Percentiles rank a stretch among this genome's conserved stretches.
Evolutionary conservation across 257 asterid genomes (phyloP).

Genomic region (Eustoma russellianum): DNA sequence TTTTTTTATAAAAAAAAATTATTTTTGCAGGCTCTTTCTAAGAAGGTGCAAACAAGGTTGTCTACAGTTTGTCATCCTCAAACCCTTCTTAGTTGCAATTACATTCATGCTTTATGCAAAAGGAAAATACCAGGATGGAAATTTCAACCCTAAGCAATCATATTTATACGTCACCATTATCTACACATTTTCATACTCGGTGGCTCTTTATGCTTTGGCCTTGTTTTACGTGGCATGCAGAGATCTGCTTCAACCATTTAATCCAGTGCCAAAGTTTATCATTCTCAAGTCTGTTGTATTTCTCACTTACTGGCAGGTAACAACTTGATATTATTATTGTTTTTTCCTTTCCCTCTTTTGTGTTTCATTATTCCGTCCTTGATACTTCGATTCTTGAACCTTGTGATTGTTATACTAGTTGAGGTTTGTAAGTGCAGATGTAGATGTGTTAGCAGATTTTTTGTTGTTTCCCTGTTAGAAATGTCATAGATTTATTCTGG

Average conservation of each 20-base stretch:
- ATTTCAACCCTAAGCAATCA: slow-evolving; percentile 77
- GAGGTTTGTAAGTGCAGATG: no score
- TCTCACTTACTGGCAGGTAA: slow-evolving; percentile 97
- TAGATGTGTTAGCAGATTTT: no score
- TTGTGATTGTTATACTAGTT: no score
- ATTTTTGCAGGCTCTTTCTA: slow-evolving; percentile 79
- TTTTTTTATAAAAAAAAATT: no score
- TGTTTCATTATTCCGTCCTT: not conserved
- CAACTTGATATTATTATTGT: not conserved
- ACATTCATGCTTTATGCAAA: slow-evolving; percentile 79
- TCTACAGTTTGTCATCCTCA: slow-evolving; percentile 95
- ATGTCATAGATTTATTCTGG: no score
- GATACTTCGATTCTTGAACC: no score
- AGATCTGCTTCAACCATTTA: slow-evolving; percentile 91
- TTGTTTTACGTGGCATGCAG: slow-evolving; percentile 93
- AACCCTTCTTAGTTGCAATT: slow-evolving; percentile 69
- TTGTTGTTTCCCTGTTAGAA: no score
- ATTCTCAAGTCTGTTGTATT: slow-evolving; percentile 94
- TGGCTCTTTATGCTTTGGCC: slow-evolving; percentile 89
- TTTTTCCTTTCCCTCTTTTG: not conserved
- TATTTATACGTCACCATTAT: slow-evolving; percentile 93
- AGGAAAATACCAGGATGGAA: slow-evolving; percentile 89
- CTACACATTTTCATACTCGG: slow-evolving; percentile 84
- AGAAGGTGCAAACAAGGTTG: slow-evolving; percentile 97
- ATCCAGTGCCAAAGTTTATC: slow-evolving; percentile 94